A percentile compares a stretch with the other conserved stretches of the same genome.
These are phyloP conservation scores for Protostelium mycophagum DNA, from an alignment of 78 protist species.

Conservation along the genomic window DNA sequence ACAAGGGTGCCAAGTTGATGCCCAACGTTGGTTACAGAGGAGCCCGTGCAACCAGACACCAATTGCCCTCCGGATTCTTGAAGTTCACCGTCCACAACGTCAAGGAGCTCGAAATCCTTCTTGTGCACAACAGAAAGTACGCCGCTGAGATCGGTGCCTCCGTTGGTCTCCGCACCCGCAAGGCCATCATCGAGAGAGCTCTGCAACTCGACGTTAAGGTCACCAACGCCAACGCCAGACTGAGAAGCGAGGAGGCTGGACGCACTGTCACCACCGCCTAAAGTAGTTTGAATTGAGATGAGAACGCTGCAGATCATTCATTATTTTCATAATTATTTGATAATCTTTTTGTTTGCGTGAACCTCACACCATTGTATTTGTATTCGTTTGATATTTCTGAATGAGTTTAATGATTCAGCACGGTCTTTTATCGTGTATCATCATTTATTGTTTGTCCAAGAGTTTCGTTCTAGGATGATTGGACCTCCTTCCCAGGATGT, in stretches of 20 bases:
- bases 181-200: slow-evolving; percentile 92
- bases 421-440: no score
- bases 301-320: no score
- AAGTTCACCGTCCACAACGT: slow-evolving; percentile 87
- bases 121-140: slow-evolving; percentile 95
- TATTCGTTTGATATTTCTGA: no score
- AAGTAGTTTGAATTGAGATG: background rate
- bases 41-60: slow-evolving; percentile 61
- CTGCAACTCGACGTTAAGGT: slow-evolving; percentile 92
- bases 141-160: slow-evolving; percentile 94
- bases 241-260: slow-evolving; percentile 78
- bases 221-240: slow-evolving; percentile 86
- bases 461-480: background rate
- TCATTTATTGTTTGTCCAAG: background rate
- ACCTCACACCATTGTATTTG: no score
- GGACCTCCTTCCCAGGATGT: background rate
- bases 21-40: slow-evolving; percentile 95
- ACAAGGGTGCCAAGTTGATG: slow-evolving; percentile 75
- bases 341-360: no score
- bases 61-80: slow-evolving; percentile 90
- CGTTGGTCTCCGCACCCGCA: slow-evolving; percentile 87
- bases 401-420: no score
- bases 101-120: slow-evolving; percentile 90
- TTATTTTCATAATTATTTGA: no score
- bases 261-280: background rate